Percentiles rank a stretch among this genome's conserved stretches.
Evolutionary conservation across 2,329 filamentous ascomycete species (phyloP).

Genomic region (Elsinoe necatrix): DNA sequence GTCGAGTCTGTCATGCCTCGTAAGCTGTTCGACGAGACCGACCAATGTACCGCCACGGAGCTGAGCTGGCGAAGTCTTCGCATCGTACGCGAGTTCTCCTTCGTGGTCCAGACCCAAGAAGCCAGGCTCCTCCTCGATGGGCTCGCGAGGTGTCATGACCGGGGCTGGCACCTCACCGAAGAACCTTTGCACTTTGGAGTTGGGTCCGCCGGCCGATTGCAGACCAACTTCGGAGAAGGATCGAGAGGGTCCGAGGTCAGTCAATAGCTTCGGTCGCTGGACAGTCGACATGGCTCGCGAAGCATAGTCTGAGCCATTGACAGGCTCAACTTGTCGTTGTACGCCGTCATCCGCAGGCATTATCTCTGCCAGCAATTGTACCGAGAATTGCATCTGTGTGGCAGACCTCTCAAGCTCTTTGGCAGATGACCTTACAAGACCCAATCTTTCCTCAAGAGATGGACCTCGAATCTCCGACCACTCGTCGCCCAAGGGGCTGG

Average conservation of each 20-base stretch:
- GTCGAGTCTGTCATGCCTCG: slow-evolving; percentile 89
- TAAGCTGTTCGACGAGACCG: slow-evolving; percentile 88
- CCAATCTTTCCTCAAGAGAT: slow-evolving; percentile 76
- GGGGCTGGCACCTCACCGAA: slow-evolving; percentile 45
- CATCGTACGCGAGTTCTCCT: slow-evolving; percentile 80
- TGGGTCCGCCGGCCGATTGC: slow-evolving; percentile 28
- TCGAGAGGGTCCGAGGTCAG: slow-evolving; percentile 50
- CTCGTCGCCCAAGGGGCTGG: slow-evolving; percentile 83
- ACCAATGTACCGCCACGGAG: slow-evolving; percentile 84
- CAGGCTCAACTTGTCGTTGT: slow-evolving; percentile 19
- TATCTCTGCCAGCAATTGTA: slow-evolving; percentile 79
- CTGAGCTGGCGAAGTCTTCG: slow-evolving; percentile 63
- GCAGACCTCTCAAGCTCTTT: slow-evolving; percentile 78
- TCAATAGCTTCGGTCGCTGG: slow-evolving; percentile 43
- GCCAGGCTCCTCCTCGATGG: slow-evolving; percentile 65
- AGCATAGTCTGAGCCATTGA: slow-evolving; percentile 24
- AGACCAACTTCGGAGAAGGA: slow-evolving; percentile 51
- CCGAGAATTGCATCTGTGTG: slow-evolving; percentile 76
- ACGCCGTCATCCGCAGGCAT: slow-evolving; percentile 45
- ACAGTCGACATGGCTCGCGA: slow-evolving; percentile 31
- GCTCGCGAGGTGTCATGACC: slow-evolving; percentile 26
- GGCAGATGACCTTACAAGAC: slow-evolving; percentile 67
- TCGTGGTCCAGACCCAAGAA: slow-evolving; percentile 83
- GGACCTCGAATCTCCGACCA: slow-evolving; percentile 91
- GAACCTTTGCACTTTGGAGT: slow-evolving; percentile 43